phyloP scores from a whole-genome alignment of 2,329 filamentous ascomycete genomes.

The Tolypocladium endophyticum region DNA sequence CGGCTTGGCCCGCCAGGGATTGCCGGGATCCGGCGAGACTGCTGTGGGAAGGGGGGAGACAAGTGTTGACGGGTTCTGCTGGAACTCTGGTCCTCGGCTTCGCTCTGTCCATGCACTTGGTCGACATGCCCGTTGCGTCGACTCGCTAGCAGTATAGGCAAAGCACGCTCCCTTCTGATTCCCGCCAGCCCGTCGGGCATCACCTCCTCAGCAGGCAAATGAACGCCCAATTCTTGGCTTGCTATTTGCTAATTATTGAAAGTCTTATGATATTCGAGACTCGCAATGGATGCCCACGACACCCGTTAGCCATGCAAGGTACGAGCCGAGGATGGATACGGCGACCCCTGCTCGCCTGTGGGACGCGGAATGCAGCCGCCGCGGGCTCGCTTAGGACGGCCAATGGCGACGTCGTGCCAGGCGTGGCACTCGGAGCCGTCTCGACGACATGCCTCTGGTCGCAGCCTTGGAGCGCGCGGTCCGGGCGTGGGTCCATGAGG shows the following conservation, averaged over 20 bases:
- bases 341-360: background rate
- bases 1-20: background rate
- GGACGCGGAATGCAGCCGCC: constrained; percentile 4
- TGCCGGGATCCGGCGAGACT: background rate
- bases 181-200: background rate
- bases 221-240: background rate
- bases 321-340: background rate
- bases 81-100: background rate
- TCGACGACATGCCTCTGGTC: background rate
- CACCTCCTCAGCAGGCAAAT: background rate
- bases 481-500: background rate
- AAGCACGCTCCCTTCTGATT: background rate
- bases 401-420: background rate
- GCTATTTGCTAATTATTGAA: too few relatives aligned
- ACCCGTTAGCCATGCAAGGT: background rate
- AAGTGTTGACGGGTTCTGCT: background rate
- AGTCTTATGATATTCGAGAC: too few relatives aligned
- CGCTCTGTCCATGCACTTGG: background rate
- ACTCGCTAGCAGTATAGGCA: background rate
- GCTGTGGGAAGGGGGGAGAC: background rate
- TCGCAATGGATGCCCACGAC: background rate
- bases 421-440: background rate
- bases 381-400: constrained; percentile 2
- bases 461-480: background rate
- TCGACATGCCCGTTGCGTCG: background rate